Evolutionary conservation across 257 asterid species (phyloP).

Genomic region (Buddleja alternifolia): DNA sequence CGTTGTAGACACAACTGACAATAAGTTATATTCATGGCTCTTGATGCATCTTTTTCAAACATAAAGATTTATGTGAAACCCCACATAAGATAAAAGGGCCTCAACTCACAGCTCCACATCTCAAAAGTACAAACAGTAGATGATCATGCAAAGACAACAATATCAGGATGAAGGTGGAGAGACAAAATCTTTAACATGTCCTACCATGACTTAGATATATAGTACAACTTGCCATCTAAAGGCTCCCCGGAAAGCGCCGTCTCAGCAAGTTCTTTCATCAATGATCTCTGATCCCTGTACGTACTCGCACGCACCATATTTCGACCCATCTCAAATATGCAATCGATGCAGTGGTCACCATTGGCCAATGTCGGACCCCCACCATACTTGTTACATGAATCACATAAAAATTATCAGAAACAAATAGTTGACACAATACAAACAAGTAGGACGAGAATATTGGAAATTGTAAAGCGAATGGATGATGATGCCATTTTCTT

Average conservation of each 20-base stretch:
- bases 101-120: conserved; percentile 12
- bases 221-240: conserved; percentile 62
- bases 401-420: conserved; percentile 36
- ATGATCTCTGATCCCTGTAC: conserved; percentile 73
- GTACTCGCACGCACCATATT: conserved; percentile 64
- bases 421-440: conserved; percentile 22
- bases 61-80: neutral
- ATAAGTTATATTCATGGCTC: neutral
- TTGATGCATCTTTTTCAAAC: neutral
- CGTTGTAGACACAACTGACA: neutral
- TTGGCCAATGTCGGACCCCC: conserved; percentile 89
- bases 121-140: conserved; percentile 10
- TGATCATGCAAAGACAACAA: conserved; percentile 19
- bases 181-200: conserved; percentile 10
- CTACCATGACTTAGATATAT: conserved; percentile 88
- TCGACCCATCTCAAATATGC: conserved; percentile 79
- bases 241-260: conserved; percentile 82
- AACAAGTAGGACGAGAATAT: conserved; percentile 21
- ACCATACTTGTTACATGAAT: conserved; percentile 63
- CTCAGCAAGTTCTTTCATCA: conserved; percentile 92
- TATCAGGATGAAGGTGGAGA: neutral
- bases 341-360: conserved; percentile 71
- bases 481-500: neutral
- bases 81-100: neutral
- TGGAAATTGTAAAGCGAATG: conserved; percentile 12